Evolutionary conservation across 805 yeast species (phyloP), one percentile per base, ranked within the genome.

Genomic region (Candida broadrunensis): DNA sequence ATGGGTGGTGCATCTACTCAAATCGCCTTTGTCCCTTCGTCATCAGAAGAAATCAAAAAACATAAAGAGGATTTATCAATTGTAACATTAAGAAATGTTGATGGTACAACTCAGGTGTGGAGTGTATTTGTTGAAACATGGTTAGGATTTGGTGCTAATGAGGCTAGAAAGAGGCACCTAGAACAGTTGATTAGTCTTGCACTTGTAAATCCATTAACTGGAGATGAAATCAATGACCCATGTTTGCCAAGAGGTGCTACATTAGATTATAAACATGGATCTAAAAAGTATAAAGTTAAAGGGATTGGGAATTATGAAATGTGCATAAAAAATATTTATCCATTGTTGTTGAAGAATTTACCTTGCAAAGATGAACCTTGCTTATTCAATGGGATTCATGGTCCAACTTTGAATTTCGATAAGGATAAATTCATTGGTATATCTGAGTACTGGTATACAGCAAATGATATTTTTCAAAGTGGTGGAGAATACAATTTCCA

Each of bases 1-100:
- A 93, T 93, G 99, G 99, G 99, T 13, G 99, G 99, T 12, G 99
- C 99, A 0, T 88, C 97, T 2, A 88, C 97, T 0, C 99, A 93
- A 57, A 78, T 93, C 17, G 96, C 98, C 7, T 93, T 90, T 72
- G 89, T 86, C 7, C 97, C 97, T 0, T 75, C 81, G 3, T 72
- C 75, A 31, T 47, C 54, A 3, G 68, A 74, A n/a, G 89, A 88
- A 45, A 61, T 84, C 6, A 63, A 58, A 19, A 75, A 74, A 46
- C 95, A 88, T 58, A 58, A 65, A 32, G 90, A 90, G 39, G 96
- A 89, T 58, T 72, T 90, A 40, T 78, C 83, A 21, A 73, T 70
- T 2, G 77, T 93, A 2, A 70, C 73, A 13, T 64, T 93, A 42
- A 75, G 89, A 41, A 83, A 78, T 37, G 60, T 83, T 20, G 78